Conservation (phyloP, 192 early-diverging fungal genomes). For the Podila minutissima region DNA sequence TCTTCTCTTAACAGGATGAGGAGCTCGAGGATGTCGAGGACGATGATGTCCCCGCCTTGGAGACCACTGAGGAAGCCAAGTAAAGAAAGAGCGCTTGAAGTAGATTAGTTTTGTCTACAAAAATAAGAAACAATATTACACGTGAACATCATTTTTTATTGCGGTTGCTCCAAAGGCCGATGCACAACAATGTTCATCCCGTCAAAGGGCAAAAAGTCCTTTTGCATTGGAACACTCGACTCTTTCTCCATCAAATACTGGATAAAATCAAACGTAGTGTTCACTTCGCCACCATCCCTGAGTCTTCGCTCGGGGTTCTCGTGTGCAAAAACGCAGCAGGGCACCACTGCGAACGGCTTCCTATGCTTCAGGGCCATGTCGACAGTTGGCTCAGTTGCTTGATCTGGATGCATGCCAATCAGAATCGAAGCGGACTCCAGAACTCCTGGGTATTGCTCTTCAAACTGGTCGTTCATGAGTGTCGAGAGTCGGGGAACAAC, state of each 20-base stretch:
- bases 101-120: background rate
- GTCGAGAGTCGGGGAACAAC: slow-evolving; percentile 34
- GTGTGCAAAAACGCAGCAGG: slow-evolving; percentile 64
- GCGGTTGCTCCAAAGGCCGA: background rate
- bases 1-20: slow-evolving; percentile 14
- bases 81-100: slow-evolving; percentile 1
- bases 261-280: slow-evolving; percentile 55
- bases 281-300: slow-evolving; percentile 37
- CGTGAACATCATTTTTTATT: background rate
- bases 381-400: slow-evolving; percentile 69
- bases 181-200: slow-evolving; percentile 42
- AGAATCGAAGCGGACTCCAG: slow-evolving; percentile 52
- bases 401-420: slow-evolving; percentile 68
- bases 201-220: slow-evolving; percentile 41
- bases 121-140: background rate
- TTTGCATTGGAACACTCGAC: background rate
- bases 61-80: slow-evolving; percentile 16
- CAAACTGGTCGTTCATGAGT: slow-evolving; percentile 51
- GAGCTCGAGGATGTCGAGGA: slow-evolving; percentile 18
- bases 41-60: slow-evolving; percentile 36
- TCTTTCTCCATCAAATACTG: slow-evolving; percentile 57
- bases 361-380: slow-evolving; percentile 53
- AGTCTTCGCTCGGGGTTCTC: slow-evolving; percentile 59
- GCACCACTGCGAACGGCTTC: slow-evolving; percentile 65
- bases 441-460: slow-evolving; percentile 19